These are phyloP conservation scores for Pseudomassariella vexata DNA, from an alignment of 2,329 filamentous ascomycete genomes.

Conservation along the genomic window DNA sequence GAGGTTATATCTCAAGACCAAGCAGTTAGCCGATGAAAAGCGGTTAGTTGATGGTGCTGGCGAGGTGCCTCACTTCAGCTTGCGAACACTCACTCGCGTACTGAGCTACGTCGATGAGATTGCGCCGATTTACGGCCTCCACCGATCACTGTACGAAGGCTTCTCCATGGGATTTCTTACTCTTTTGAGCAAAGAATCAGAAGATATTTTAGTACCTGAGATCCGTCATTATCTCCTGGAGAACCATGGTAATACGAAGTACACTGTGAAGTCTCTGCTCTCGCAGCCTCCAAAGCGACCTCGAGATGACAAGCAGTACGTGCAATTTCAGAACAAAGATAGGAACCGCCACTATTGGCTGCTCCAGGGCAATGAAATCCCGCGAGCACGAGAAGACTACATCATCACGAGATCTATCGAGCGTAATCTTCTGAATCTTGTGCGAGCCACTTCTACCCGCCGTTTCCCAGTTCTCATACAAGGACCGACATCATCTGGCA, in stretches of 20 bases:
- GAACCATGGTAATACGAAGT: slow-evolving; percentile 60
- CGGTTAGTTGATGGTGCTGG: slow-evolving; percentile 89
- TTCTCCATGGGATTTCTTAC: slow-evolving; percentile 98
- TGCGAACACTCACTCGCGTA: slow-evolving; percentile 86
- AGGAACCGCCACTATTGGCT: slow-evolving; percentile 81
- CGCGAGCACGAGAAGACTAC: slow-evolving; percentile 77
- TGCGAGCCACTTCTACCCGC: slow-evolving; percentile 85
- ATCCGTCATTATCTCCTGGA: slow-evolving; percentile 77
- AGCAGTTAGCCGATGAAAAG: slow-evolving; percentile 73
- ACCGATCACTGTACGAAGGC: slow-evolving; percentile 84
- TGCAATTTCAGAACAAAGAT: slow-evolving; percentile 65
- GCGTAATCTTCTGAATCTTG: slow-evolving; percentile 88
- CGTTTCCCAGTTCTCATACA: slow-evolving; percentile 93
- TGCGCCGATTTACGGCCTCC: slow-evolving; percentile 74
- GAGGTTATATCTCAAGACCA: slow-evolving; percentile 81
- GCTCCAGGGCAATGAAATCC: slow-evolving; percentile 62
- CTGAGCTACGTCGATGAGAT: slow-evolving; percentile 85
- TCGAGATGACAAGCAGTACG: slow-evolving; percentile 68
- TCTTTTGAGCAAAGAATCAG: slow-evolving; percentile 75
- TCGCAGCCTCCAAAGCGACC: slow-evolving; percentile 74
- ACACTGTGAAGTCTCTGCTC: slow-evolving; percentile 66
- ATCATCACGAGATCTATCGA: slow-evolving; percentile 96
- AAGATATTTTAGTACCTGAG: slow-evolving; percentile 69
- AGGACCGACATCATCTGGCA: slow-evolving; percentile 93
- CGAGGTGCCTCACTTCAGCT: slow-evolving; percentile 93